Percentiles rank a stretch among this genome's conserved stretches.
Conservation (phyloP, 2,329 filamentous ascomycete genomes). For the Aureobasidium sp. region DNA sequence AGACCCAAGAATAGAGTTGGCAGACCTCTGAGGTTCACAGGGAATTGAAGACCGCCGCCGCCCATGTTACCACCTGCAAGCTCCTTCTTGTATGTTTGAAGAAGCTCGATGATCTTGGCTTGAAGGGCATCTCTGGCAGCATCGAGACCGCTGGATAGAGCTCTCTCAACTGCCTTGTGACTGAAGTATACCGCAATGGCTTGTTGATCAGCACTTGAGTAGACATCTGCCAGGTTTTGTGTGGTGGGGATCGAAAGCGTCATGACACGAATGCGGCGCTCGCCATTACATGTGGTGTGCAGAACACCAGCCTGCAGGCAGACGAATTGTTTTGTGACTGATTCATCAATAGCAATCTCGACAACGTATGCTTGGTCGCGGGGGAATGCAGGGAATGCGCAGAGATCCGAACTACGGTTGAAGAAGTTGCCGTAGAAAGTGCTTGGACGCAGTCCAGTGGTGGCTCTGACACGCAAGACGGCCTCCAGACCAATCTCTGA, state of each 20-base stretch:
- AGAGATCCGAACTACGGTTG: constrained; percentile 94
- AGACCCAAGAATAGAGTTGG: constrained; percentile 87
- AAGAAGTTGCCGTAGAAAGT: constrained; percentile 99
- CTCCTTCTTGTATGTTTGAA: constrained; percentile 96
- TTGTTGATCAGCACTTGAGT: constrained; percentile 89
- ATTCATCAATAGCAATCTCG: constrained; percentile 96
- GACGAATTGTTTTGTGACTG: constrained; percentile 79
- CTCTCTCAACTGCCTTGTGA: constrained; percentile 93
- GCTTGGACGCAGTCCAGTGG: constrained; percentile 90
- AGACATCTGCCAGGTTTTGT: constrained; percentile 80
- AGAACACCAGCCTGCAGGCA: constrained; percentile 92
- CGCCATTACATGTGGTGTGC: constrained; percentile 96
- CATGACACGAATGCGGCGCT: constrained; percentile 89
- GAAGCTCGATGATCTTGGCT: constrained; percentile 81
- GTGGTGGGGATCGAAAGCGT: constrained; percentile 91
- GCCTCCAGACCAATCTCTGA: constrained; percentile 94
- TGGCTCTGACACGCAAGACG: constrained; percentile 89
- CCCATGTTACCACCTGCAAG: constrained; percentile 93
- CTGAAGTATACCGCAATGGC: constrained; percentile 92
- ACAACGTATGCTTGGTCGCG: constrained; percentile 97
- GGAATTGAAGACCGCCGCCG: constrained; percentile 84
- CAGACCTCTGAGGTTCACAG: constrained; percentile 80
- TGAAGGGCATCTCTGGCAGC: constrained; percentile 86
- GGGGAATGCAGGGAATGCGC: constrained; percentile 95
- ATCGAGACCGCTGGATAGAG: constrained; percentile 78